Evolutionary conservation across 148 eudicot species (phyloP).

Genomic region (Dysphania ambrosioides): DNA sequence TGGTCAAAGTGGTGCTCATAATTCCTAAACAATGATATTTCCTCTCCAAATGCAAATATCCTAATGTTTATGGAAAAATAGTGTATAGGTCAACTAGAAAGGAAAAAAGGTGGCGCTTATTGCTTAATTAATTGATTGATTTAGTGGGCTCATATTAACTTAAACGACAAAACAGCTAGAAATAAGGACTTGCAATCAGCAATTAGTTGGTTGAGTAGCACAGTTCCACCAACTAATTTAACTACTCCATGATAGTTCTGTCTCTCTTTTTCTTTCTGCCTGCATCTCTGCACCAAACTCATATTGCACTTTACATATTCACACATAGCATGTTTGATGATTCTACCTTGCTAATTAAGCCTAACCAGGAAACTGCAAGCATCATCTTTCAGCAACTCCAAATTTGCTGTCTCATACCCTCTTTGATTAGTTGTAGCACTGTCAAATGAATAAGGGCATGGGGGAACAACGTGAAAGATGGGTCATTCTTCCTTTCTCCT

Average conservation of each 20-base stretch:
- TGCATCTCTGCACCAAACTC: conserved; percentile 42
- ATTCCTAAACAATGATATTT: too few species aligned
- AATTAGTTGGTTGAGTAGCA: conserved; percentile 64
- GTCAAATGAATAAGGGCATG: conserved; percentile 40
- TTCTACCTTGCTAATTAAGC: too few species aligned
- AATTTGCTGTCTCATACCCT: too few species aligned
- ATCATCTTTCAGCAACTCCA: too few species aligned
- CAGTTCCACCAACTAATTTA: conserved; percentile 65
- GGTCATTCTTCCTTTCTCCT: conserved; percentile 48
- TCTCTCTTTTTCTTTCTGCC: conserved; percentile 23
- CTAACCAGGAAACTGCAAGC: conserved; percentile 18
- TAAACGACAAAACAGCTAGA: conserved; percentile 28
- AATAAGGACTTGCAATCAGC: conserved; percentile 30
- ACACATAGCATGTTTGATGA: conserved; percentile 25
- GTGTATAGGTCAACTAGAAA: conserved; percentile 22
- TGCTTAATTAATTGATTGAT: conserved; percentile 1
- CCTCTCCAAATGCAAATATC: neutral
- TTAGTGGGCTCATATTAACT: conserved; percentile 33
- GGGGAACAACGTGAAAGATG: conserved; percentile 45
- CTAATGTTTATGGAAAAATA: neutral
- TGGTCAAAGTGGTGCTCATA: too few species aligned
- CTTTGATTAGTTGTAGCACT: too few species aligned
- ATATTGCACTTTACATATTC: conserved; percentile 32
- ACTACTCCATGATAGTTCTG: conserved; percentile 44
- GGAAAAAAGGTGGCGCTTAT: neutral